Evolutionary conservation across 371 early-diverging fungal species (phyloP).

Genomic region (Mucor ambiguus): DNA sequence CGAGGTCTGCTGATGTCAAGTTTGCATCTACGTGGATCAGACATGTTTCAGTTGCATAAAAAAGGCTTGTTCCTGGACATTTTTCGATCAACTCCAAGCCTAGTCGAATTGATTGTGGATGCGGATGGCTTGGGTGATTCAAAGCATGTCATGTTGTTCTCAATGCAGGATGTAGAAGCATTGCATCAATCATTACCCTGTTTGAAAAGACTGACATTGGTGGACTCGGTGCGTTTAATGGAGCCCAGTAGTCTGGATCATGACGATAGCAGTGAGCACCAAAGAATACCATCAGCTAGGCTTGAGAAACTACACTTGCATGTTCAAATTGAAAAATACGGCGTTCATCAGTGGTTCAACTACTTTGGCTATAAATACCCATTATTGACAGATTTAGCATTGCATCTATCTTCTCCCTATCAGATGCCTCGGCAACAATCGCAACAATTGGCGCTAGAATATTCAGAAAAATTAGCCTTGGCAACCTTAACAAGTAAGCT

Average conservation of each 20-base stretch:
- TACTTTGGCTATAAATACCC: constrained; percentile 8
- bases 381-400: not conserved
- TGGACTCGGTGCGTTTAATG: not conserved
- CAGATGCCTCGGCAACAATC: not conserved
- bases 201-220: not conserved
- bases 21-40: constrained; percentile 9
- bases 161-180: constrained; percentile 5
- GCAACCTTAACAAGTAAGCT: not conserved
- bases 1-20: not conserved
- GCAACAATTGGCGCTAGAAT: not conserved
- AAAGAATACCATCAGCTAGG: not conserved
- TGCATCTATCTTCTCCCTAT: constrained; percentile 1
- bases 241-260: not conserved
- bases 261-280: not conserved
- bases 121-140: constrained; percentile 5
- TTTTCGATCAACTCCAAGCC: not conserved
- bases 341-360: not conserved
- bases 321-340: not conserved
- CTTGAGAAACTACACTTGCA: not conserved
- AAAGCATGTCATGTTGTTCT: constrained; percentile 4
- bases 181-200: constrained; percentile 4
- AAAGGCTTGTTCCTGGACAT: not conserved
- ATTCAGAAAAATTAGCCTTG: not conserved
- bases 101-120: not conserved
- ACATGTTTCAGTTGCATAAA: constrained; percentile 9